Evolutionary conservation across 345 rosid genomes (phyloP), one percentile per base, ranked within the genome.

Genomic region (Syzygium oleosum): DNA sequence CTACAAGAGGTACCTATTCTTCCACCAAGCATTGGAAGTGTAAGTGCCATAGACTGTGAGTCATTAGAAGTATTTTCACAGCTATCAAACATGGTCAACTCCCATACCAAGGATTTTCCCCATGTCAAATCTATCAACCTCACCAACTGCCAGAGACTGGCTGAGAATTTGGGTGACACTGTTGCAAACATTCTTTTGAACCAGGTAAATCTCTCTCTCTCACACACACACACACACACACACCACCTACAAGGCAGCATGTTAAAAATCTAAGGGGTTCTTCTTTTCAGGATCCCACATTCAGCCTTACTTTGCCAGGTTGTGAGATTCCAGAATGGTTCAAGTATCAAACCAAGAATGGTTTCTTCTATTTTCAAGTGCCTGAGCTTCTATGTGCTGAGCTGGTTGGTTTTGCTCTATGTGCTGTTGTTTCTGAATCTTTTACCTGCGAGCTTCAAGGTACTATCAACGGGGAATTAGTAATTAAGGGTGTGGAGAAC

Each of bases 1-100:
- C 90, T 91, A 31, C 73, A 49, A 84, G 86, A 85, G 29, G 17
- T 88, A 54, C 91, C 89, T 27, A 83, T 80, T 46, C 86, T 91
- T 86, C 93, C 91, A 17, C 77, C 80, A 17, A 87, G 55, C 41
- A 34, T 88, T 9, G 23, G n/a, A 58, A 38, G 14, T 16, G 19
- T 90, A 13, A 68, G 16, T 68, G 84, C 90, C 79, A 46, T 14
- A 13, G 79, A 65, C 21, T 88, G 91, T 41, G 53, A 65, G 53
- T 87, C 86, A 11, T 27, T 90, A 46, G 90, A 90, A 85, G 85
- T 38, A n/a, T 85, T 88, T 34, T 9, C 87, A 17, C 61, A 84
- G 68, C 58, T 83, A 84, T 90, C 85, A 16, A 85, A 84, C 80
- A 58, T 79, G 87, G 85, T 31, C 12, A 38, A 46, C 3, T 79